A percentile compares a stretch with the other conserved stretches of the same genome.
phyloP scores from a whole-genome alignment of 2,329 filamentous ascomycete species.

The Paraphoma sp. region DNA sequence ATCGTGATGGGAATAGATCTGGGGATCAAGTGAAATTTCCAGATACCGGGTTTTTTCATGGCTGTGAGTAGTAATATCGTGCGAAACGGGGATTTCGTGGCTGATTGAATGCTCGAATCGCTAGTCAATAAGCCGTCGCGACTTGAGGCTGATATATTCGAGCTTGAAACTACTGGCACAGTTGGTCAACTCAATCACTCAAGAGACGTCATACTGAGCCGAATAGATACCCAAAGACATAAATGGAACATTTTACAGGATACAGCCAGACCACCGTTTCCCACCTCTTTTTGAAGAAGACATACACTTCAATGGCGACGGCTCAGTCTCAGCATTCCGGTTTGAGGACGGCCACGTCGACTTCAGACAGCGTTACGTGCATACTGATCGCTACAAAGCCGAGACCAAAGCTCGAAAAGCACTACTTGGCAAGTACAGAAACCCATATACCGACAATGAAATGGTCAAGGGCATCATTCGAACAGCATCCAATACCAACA shows the following conservation, averaged over 20 bases:
- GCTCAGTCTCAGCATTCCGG: slow-evolving; percentile 51
- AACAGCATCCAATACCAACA: slow-evolving; percentile 66
- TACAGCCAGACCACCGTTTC: slow-evolving; percentile 57
- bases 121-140: slow-evolving; percentile 47
- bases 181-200: slow-evolving; percentile 5
- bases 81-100: background rate
- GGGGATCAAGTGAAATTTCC: slow-evolving; percentile 43
- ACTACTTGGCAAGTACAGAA: slow-evolving; percentile 64
- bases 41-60: slow-evolving; percentile 44
- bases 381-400: slow-evolving; percentile 51
- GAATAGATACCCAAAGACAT: slow-evolving; percentile 49
- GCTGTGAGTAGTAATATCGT: slow-evolving; percentile 19
- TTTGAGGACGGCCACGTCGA: slow-evolving; percentile 52
- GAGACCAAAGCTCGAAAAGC: slow-evolving; percentile 47
- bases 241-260: slow-evolving; percentile 54
- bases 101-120: background rate
- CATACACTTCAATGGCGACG: slow-evolving; percentile 57
- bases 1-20: slow-evolving; percentile 28
- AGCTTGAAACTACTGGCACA: slow-evolving; percentile 48
- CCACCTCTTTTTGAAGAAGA: slow-evolving; percentile 64
- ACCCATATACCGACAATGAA: slow-evolving; percentile 64
- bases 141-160: slow-evolving; percentile 49
- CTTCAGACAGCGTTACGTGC: slow-evolving; percentile 52
- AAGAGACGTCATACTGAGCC: background rate
- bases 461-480: slow-evolving; percentile 62